Evolutionary conservation across 164 flowering plant genomes (phyloP).

Genomic region (Euptelea pleiosperma): DNA sequence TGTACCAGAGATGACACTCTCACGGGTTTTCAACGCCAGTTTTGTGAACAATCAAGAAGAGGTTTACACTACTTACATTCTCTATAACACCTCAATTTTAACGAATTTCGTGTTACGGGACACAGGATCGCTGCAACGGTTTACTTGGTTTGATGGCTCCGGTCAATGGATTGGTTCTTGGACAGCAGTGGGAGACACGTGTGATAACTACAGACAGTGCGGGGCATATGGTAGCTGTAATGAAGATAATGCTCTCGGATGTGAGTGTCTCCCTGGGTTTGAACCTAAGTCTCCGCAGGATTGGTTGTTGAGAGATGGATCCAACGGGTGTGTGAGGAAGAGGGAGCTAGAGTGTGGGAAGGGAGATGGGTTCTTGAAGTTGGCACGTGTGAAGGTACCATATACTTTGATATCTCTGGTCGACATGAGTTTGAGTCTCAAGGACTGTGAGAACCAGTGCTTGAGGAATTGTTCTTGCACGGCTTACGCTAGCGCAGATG

Average conservation of each 20-base stretch:
- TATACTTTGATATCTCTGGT: slow-evolving; percentile 20
- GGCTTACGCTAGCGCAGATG: too few species aligned
- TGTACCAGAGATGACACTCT: slow-evolving; percentile 4
- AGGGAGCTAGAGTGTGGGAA: slow-evolving; percentile 19
- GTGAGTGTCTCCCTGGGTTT: slow-evolving; percentile 7
- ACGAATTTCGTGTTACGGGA: slow-evolving; percentile 6
- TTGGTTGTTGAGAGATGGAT: slow-evolving; percentile 26
- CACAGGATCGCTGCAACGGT: background rate
- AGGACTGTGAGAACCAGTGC: too few species aligned
- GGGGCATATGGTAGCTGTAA: slow-evolving; percentile 27
- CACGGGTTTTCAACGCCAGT: background rate
- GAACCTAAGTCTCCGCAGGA: slow-evolving; percentile 1
- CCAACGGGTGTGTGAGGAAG: slow-evolving; percentile 43
- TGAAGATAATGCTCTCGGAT: background rate
- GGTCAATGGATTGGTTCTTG: slow-evolving; percentile 17
- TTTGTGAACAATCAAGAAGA: slow-evolving; percentile 8
- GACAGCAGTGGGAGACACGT: slow-evolving; percentile 14
- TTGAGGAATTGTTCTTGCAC: too few species aligned
- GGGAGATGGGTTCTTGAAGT: slow-evolving; percentile 19
- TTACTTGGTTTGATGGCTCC: slow-evolving; percentile 6
- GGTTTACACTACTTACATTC: background rate
- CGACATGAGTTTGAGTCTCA: slow-evolving; percentile 20
- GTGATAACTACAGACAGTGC: slow-evolving; percentile 26
- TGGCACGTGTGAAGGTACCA: slow-evolving; percentile 26
- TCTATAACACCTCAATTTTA: slow-evolving; percentile 4